phyloP scores from a whole-genome alignment of 2,329 filamentous ascomycete genomes.

The Xylariaceae sp. region DNA sequence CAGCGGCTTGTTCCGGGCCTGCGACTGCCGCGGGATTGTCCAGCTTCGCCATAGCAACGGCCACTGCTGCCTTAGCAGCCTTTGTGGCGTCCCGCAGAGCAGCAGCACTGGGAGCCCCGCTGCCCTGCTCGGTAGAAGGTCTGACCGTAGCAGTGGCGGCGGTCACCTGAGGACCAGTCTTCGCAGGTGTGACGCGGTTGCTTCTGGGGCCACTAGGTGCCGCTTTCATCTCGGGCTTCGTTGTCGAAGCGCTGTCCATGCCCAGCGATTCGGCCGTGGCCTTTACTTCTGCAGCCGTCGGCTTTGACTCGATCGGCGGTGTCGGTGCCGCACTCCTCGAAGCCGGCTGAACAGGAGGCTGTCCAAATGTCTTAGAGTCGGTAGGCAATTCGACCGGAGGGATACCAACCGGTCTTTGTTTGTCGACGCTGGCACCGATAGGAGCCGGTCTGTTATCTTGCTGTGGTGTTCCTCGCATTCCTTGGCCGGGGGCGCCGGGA shows the following conservation, averaged over 20 bases:
- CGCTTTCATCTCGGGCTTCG: constrained; percentile 26
- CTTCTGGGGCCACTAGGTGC: constrained; percentile 41
- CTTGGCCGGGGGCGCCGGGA: constrained; percentile 24
- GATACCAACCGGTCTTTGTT: constrained; percentile 36
- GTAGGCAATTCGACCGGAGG: constrained; percentile 38
- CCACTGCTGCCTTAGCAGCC: constrained; percentile 69
- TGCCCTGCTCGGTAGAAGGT: constrained; percentile 29
- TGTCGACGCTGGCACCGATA: constrained; percentile 44
- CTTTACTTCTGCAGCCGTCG: constrained; percentile 45
- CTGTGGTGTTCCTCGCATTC: constrained; percentile 26
- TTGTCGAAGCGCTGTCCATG: constrained; percentile 27
- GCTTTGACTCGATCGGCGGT: constrained; percentile 62
- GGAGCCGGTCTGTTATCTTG: constrained; percentile 40
- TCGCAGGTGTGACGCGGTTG: constrained; percentile 53
- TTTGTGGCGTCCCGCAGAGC: constrained; percentile 61
- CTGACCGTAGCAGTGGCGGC: constrained; percentile 25
- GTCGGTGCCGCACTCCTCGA: constrained; percentile 44
- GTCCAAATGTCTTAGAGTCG: constrained; percentile 45
- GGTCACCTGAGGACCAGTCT: constrained; percentile 20
- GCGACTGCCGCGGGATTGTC: constrained; percentile 25
- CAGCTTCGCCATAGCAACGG: constrained; percentile 71
- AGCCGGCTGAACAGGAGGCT: constrained; percentile 37
- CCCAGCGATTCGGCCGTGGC: constrained; percentile 46
- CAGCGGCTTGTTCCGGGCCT: constrained; percentile 17
- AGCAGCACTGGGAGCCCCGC: constrained; percentile 29